These are phyloP conservation scores for Geum urbanum DNA, from an alignment of 306 rosid genomes.

Conservation along the genomic window DNA sequence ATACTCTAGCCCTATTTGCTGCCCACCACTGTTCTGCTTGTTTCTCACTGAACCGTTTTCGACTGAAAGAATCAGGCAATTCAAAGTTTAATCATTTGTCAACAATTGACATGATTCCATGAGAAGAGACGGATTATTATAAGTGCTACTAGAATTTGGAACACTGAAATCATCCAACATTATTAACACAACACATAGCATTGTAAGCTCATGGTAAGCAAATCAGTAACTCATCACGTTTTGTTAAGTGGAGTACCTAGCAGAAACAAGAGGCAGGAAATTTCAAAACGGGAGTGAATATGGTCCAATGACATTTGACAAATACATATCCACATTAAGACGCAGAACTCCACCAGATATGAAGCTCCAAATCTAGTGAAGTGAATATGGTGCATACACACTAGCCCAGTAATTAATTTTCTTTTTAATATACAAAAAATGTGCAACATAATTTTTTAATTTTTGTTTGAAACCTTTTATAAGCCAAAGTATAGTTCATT, in stretches of 20 bases:
- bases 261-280: neutral
- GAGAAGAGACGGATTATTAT: neutral
- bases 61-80: slow-evolving; percentile 38
- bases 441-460: neutral
- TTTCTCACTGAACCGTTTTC: slow-evolving; percentile 77
- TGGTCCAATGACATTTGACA: neutral
- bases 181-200: neutral
- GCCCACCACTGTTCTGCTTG: slow-evolving; percentile 90
- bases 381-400: neutral
- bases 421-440: neutral
- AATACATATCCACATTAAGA: slow-evolving; percentile 3
- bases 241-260: neutral
- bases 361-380: neutral
- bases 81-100: neutral
- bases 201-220: neutral
- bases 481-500: too few relatives aligned
- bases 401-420: too few relatives aligned
- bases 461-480: neutral
- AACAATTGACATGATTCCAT: neutral
- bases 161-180: neutral
- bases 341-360: neutral
- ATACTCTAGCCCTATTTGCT: slow-evolving; percentile 59
- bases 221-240: neutral
- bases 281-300: neutral
- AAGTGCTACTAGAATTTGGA: neutral